These are phyloP conservation scores for Allium cepa DNA, from an alignment of 106 monocot species.

Conservation along the genomic window DNA sequence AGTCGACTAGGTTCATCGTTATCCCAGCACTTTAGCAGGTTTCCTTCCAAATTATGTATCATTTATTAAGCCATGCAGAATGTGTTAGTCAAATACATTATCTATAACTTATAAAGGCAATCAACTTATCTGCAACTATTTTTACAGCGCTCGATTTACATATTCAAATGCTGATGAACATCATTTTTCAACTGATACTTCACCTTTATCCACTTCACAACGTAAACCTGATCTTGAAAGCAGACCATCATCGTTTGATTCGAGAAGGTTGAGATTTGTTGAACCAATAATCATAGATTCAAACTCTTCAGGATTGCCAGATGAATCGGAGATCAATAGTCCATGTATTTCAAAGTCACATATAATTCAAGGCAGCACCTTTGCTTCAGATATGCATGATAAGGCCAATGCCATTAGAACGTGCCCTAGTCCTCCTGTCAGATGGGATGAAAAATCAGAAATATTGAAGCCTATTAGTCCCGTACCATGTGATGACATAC, in stretches of 20 bases:
- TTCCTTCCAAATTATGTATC: neutral
- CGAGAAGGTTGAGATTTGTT: conserved; percentile 37
- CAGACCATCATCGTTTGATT: conserved; percentile 51
- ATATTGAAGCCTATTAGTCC: conserved; percentile 23
- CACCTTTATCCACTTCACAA: conserved; percentile 35
- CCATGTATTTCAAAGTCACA: conserved; percentile 21
- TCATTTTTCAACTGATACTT: conserved; percentile 37
- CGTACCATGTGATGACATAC: conserved; percentile 8
- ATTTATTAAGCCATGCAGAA: neutral
- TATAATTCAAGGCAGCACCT: conserved; percentile 8
- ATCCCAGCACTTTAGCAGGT: conserved; percentile 38
- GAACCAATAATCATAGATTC: conserved; percentile 35
- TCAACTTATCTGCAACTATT: conserved; percentile 2
- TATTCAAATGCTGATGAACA: conserved; percentile 35
- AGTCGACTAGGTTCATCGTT: conserved; percentile 22
- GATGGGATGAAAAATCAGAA: conserved; percentile 59
- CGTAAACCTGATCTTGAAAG: conserved; percentile 46
- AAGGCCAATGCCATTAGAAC: conserved; percentile 17
- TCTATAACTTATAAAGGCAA: neutral
- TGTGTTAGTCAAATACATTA: neutral
- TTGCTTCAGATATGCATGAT: conserved; percentile 17
- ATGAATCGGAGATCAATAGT: conserved; percentile 25
- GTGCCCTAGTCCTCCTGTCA: conserved; percentile 27
- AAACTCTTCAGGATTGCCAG: conserved; percentile 21
- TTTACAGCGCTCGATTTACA: conserved; percentile 27